A percentile compares a stretch with the other conserved stretches of the same genome.
phyloP scores from a whole-genome alignment of 352 stramenopile genomes.

The Pythium grandisporangium region DNA sequence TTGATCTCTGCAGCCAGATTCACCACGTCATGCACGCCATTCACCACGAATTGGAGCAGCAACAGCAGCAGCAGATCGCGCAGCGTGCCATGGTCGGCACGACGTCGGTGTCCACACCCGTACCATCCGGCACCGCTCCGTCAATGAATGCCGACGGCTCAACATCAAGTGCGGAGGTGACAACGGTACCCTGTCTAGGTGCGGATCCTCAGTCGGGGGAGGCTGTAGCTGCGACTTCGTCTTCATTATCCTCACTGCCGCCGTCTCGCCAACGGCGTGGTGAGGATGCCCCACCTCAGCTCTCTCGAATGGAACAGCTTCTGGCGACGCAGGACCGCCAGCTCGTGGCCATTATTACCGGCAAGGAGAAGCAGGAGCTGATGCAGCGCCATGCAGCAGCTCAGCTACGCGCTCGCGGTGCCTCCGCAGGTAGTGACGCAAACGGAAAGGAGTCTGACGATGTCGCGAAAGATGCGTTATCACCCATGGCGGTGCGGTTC shows the following conservation, averaged over 20 bases:
- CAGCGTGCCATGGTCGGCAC: neutral
- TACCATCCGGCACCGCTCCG: too few relatives aligned
- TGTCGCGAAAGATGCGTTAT: slow-evolving; percentile 31
- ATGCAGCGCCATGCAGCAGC: neutral
- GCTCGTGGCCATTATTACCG: slow-evolving; percentile 54
- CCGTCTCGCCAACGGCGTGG: neutral
- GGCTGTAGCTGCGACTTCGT: neutral
- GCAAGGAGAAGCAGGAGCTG: slow-evolving; percentile 38
- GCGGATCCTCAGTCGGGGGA: slow-evolving; percentile 5
- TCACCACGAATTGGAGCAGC: slow-evolving; percentile 22
- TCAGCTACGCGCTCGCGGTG: too few relatives aligned
- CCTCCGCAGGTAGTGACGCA: too few relatives aligned
- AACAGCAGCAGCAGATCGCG: neutral
- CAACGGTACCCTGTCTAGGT: too few relatives aligned
- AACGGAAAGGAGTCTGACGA: too few relatives aligned
- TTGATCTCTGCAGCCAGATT: slow-evolving; percentile 59
- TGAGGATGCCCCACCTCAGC: neutral
- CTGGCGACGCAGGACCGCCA: slow-evolving; percentile 45
- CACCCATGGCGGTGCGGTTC: slow-evolving; percentile 35
- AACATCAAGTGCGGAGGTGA: too few relatives aligned
- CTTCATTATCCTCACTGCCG: neutral
- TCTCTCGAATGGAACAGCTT: slow-evolving; percentile 26
- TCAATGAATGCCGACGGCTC: too few relatives aligned
- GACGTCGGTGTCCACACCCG: too few relatives aligned
- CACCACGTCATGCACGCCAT: slow-evolving; percentile 35